Evolutionary conservation across 139 green algal species (phyloP).

Genomic region (Mychonastes homosphaera): DNA sequence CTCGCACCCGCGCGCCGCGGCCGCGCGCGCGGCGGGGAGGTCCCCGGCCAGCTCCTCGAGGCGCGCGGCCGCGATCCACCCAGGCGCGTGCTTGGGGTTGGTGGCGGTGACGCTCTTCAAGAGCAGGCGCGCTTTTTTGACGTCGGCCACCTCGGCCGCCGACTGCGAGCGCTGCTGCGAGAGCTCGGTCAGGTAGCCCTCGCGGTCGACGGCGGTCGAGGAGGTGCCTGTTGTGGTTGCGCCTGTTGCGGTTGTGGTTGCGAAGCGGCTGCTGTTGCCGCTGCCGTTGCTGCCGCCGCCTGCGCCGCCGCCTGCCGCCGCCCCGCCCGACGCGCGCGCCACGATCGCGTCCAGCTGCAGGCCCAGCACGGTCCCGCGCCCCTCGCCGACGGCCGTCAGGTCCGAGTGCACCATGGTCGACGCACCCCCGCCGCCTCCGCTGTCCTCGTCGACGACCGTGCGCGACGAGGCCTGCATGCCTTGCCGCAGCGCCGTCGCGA

Average conservation of each 20-base stretch:
- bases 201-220: slow-evolving; percentile 96
- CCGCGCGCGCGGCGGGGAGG: slow-evolving; percentile 34
- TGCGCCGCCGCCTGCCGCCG: too few relatives aligned
- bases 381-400: slow-evolving; percentile 84
- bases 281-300: too few relatives aligned
- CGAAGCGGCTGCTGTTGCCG: too few relatives aligned
- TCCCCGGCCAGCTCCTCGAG: slow-evolving; percentile 54
- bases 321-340: slow-evolving; percentile 74
- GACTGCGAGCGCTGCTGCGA: slow-evolving; percentile 30
- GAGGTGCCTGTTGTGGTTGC: too few relatives aligned
- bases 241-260: too few relatives aligned
- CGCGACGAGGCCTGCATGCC: slow-evolving; percentile 5
- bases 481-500: slow-evolving; percentile 41
- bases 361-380: slow-evolving; percentile 62
- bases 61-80: slow-evolving; percentile 90
- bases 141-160: slow-evolving; percentile 91
- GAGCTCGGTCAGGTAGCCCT: slow-evolving; percentile 96
- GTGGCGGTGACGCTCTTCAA: slow-evolving; percentile 92
- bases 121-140: slow-evolving; percentile 95
- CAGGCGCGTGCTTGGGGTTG: slow-evolving; percentile 91
- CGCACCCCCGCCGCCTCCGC: slow-evolving; percentile 26
- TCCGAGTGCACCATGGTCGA: slow-evolving; percentile 42
- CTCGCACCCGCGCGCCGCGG: slow-evolving; percentile 58
- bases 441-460: too few relatives aligned
- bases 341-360: slow-evolving; percentile 92